These are phyloP conservation scores for Rhizoctonia solani DNA, from an alignment of 1,284 basidiomycete species.

Conservation along the genomic window DNA sequence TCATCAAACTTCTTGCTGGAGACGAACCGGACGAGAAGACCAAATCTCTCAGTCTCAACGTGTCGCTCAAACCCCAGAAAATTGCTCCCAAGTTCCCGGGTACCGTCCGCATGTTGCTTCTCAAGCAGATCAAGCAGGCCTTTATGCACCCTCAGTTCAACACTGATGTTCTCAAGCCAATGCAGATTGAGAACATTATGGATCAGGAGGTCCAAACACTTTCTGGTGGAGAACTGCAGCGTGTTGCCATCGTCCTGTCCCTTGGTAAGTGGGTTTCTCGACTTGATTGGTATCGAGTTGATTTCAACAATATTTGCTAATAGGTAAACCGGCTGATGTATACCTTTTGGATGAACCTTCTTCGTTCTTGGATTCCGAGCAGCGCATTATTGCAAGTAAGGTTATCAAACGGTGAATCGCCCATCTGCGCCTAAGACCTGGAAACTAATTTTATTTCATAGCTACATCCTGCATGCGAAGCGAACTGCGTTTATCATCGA, in stretches of 20 bases:
- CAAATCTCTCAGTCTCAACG: constrained; percentile 76
- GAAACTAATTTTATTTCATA: constrained; percentile 42
- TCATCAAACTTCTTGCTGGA: constrained; percentile 90
- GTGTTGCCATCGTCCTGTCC: constrained; percentile 91
- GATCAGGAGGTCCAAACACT: constrained; percentile 96
- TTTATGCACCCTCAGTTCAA: constrained; percentile 99
- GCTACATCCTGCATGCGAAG: constrained; percentile 91
- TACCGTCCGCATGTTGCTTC: constrained; percentile 85
- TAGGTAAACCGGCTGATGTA: constrained; percentile 80
- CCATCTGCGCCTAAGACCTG: neutral
- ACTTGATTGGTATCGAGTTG: neutral
- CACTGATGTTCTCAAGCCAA: constrained; percentile 93
- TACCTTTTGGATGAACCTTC: constrained; percentile 81
- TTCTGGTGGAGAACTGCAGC: constrained; percentile 94
- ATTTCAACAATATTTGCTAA: neutral
- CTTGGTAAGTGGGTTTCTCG: constrained; percentile 56
- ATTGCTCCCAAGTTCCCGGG: constrained; percentile 96
- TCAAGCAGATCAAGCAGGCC: constrained; percentile 90
- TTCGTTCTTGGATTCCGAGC: constrained; percentile 90
- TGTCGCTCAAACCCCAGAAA: constrained; percentile 94
- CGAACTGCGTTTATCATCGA: constrained; percentile 97
- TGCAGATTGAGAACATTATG: constrained; percentile 89
- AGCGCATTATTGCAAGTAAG: constrained; percentile 95
- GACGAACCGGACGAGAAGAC: constrained; percentile 82
- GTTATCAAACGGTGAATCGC: constrained; percentile 87